A percentile compares a stretch with the other conserved stretches of the same genome.
Conservation (phyloP, 2,329 filamentous ascomycete genomes). For the Arachnomyces sp. region DNA sequence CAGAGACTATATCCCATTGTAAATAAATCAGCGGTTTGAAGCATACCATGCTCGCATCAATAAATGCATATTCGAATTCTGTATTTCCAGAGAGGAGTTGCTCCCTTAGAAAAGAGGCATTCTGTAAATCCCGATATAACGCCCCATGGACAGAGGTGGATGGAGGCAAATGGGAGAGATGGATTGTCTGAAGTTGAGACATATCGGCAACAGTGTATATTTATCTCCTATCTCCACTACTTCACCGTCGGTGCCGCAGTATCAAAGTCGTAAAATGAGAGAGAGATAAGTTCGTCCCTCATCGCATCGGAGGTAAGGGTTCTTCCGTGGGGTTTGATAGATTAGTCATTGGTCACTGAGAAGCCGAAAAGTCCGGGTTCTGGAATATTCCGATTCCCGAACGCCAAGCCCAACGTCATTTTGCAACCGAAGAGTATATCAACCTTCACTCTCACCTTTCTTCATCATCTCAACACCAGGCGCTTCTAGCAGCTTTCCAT, state of each 20-base stretch:
- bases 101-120: conserved; percentile 67
- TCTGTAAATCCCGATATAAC: conserved; percentile 68
- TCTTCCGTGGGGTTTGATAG: conserved; percentile 5
- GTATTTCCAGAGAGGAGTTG: conserved; percentile 80
- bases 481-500: not conserved
- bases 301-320: not conserved
- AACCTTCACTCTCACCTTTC: conserved; percentile 1
- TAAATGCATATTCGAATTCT: conserved; percentile 86
- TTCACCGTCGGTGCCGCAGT: conserved; percentile 4
- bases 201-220: conserved; percentile 16
- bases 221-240: conserved; percentile 15
- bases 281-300: too few relatives aligned
- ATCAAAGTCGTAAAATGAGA: too few relatives aligned
- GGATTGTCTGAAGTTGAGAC: conserved; percentile 54
- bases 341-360: conserved; percentile 8
- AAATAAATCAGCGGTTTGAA: not conserved
- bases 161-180: conserved; percentile 67
- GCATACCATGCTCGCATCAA: conserved; percentile 73
- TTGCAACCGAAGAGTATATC: conserved; percentile 10
- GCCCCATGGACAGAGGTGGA: conserved; percentile 63
- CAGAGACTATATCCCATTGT: not conserved
- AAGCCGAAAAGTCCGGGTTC: conserved; percentile 18
- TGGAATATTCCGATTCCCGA: conserved; percentile 29
- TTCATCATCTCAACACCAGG: not conserved
- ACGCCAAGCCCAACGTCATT: conserved; percentile 6